Evolutionary conservation across 176 grass and related monocot species (phyloP).

Genomic region (Raddia guianensis): DNA sequence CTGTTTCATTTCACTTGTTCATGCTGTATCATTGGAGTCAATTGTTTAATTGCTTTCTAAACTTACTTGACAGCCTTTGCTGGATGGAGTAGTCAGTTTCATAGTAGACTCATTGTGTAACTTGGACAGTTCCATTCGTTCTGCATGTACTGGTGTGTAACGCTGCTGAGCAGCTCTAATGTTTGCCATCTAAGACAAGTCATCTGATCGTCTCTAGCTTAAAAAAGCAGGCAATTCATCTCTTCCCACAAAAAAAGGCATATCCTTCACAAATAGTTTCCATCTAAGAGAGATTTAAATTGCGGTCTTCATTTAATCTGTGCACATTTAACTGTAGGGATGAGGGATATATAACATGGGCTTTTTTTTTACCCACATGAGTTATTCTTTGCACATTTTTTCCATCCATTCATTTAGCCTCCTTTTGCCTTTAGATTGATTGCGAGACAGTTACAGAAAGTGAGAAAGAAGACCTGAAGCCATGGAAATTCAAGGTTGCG

Average conservation of each 20-base stretch:
- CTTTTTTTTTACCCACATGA: neutral
- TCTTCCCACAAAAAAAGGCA: neutral
- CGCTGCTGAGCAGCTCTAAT: neutral
- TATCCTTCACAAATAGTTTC: neutral
- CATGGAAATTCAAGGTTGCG: constrained; percentile 92
- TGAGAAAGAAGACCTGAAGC: constrained; percentile 55
- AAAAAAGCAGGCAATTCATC: too few relatives aligned
- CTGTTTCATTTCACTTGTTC: neutral
- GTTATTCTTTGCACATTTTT: neutral
- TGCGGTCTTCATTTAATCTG: neutral
- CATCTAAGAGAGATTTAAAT: neutral
- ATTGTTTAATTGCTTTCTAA: neutral
- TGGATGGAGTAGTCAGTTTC: neutral
- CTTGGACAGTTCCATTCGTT: neutral
- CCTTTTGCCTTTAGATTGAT: constrained; percentile 64
- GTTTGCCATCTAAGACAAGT: neutral
- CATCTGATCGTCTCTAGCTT: neutral
- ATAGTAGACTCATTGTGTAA: neutral
- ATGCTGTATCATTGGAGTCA: neutral
- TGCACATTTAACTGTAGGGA: neutral
- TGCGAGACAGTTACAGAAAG: constrained; percentile 79
- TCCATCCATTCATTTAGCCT: constrained; percentile 27
- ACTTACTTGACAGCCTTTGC: neutral
- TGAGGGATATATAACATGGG: neutral
- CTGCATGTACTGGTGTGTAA: neutral